phyloP scores from a whole-genome alignment of 2,329 filamentous ascomycete genomes.

The Cladosporium sp. region DNA sequence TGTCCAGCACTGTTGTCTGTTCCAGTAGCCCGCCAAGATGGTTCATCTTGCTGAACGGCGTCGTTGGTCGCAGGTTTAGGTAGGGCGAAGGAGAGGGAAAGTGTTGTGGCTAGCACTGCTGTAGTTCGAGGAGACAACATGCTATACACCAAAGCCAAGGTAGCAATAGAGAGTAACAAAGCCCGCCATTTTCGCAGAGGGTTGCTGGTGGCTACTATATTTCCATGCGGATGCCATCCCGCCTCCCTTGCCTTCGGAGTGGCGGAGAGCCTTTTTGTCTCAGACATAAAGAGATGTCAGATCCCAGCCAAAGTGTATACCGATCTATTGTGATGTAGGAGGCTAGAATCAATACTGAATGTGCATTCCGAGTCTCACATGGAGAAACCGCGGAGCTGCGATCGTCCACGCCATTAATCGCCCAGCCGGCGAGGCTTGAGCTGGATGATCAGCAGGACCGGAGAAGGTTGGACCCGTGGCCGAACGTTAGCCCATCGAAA shows the following conservation, averaged over 20 bases:
- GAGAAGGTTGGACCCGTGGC: not conserved
- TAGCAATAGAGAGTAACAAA: not conserved
- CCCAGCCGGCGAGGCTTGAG: not conserved
- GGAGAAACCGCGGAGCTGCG: not conserved
- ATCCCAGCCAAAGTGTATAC: not conserved
- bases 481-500: not conserved
- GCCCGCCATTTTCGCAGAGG: not conserved
- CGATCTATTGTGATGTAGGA: not conserved
- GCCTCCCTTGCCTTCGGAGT: conserved; percentile 8
- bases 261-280: not conserved
- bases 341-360: not conserved
- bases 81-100: conserved; percentile 1
- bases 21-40: not conserved
- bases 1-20: conserved; percentile 1
- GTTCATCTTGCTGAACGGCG: not conserved
- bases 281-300: conserved; percentile 2
- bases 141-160: conserved; percentile 1
- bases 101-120: not conserved
- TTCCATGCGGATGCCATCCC: not conserved
- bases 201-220: not conserved
- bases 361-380: not conserved
- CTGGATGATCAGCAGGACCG: conserved; percentile 3
- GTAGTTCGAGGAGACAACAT: conserved; percentile 4
- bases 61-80: not conserved
- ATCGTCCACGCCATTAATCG: not conserved